These are phyloP conservation scores for Canna indica DNA, from an alignment of 176 grass and related monocot species.

Conservation along the genomic window DNA sequence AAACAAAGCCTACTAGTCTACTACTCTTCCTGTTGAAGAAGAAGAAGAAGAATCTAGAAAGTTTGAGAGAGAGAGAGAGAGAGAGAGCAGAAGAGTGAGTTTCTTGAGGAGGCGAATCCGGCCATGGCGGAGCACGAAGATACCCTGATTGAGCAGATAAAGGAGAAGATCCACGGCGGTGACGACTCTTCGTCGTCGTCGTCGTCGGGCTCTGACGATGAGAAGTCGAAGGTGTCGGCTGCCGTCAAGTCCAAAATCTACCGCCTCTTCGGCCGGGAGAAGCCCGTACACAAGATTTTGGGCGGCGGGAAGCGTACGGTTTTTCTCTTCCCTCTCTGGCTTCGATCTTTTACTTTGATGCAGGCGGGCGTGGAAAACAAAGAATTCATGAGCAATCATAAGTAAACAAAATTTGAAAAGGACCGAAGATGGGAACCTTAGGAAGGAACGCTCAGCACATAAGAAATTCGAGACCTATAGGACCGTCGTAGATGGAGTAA, in stretches of 20 bases:
- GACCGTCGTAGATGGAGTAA: no score
- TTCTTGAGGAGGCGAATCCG: background rate
- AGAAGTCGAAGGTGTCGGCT: conserved; percentile 18
- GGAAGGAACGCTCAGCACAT: no score
- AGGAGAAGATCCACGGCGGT: conserved; percentile 28
- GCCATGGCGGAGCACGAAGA: conserved; percentile 36
- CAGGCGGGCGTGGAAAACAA: no score
- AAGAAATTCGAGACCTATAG: no score
- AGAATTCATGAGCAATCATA: no score
- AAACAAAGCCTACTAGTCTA: no score
- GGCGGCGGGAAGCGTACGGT: conserved; percentile 67
- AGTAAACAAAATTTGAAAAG: no score
- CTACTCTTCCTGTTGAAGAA: no score
- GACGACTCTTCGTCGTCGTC: conserved; percentile 14
- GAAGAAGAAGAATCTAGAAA: background rate
- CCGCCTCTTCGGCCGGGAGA: conserved; percentile 51
- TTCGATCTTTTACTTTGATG: background rate
- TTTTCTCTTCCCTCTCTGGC: background rate
- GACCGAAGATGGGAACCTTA: no score
- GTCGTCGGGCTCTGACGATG: conserved; percentile 27
- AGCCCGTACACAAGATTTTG: conserved; percentile 59
- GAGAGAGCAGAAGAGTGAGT: background rate
- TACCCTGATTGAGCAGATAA: conserved; percentile 30
- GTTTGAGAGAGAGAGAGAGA: background rate
- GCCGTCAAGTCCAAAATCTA: conserved; percentile 27